A percentile compares a stretch with the other conserved stretches of the same genome.
Evolutionary conservation across 805 yeast species (phyloP).

Genomic region (Komagataella phaffii): DNA sequence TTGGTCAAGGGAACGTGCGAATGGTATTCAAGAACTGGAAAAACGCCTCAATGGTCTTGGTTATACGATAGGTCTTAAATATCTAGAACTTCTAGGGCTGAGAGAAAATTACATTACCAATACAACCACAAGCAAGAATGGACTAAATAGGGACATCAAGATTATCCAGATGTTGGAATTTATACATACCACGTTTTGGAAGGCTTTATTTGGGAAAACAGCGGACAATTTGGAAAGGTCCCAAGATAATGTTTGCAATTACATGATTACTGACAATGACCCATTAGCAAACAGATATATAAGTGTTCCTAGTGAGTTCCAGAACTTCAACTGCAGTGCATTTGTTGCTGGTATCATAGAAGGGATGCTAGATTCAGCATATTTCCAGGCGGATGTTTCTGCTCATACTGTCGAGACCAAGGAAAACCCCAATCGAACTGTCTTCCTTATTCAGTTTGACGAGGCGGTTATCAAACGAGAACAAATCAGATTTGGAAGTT

Average conservation of each 20-base stretch:
- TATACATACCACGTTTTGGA: slow-evolving; percentile 65
- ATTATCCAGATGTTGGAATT: slow-evolving; percentile 68
- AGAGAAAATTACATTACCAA: slow-evolving; percentile 39
- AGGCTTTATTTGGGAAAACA: slow-evolving; percentile 56
- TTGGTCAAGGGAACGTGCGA: slow-evolving; percentile 46
- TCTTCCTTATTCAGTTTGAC: slow-evolving; percentile 63
- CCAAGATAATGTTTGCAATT: slow-evolving; percentile 48
- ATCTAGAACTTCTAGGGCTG: slow-evolving; percentile 52
- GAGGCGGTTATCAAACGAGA: slow-evolving; percentile 43
- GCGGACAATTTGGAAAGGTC: slow-evolving; percentile 33
- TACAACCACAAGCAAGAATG: slow-evolving; percentile 37
- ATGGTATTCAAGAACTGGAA: slow-evolving; percentile 57
- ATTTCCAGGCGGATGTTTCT: slow-evolving; percentile 64
- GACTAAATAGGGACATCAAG: slow-evolving; percentile 48
- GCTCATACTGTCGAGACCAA: slow-evolving; percentile 67
- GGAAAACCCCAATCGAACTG: slow-evolving; percentile 51
- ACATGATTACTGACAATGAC: slow-evolving; percentile 66
- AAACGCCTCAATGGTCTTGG: slow-evolving; percentile 54
- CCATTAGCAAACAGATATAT: slow-evolving; percentile 65
- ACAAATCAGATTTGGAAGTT: slow-evolving; percentile 21
- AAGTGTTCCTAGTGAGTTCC: slow-evolving; percentile 68
- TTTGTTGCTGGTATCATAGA: slow-evolving; percentile 79
- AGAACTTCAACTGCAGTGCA: slow-evolving; percentile 68
- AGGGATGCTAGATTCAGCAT: slow-evolving; percentile 63
- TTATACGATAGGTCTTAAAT: slow-evolving; percentile 61